Conservation (phyloP, 108 stramenopile species). For the Conticribra weissflogii region DNA sequence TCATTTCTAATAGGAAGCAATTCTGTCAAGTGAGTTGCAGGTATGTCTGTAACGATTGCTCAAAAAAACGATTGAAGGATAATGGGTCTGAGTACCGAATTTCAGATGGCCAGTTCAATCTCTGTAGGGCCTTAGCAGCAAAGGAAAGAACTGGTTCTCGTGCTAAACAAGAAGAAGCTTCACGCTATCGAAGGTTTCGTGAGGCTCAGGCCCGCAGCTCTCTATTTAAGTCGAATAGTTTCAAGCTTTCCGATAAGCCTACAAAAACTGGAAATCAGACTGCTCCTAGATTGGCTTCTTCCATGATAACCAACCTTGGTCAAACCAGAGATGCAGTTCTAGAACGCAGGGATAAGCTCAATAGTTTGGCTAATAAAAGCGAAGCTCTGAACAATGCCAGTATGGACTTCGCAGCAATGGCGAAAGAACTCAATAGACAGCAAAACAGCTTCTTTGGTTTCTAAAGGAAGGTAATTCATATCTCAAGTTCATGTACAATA, state of each 20-base stretch:
- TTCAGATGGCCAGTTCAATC: slow-evolving; percentile 80
- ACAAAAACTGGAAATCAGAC: slow-evolving; percentile 34
- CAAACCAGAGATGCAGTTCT: slow-evolving; percentile 72
- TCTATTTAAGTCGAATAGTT: slow-evolving; percentile 18
- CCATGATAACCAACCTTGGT: no score
- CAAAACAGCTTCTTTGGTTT: slow-evolving; percentile 56
- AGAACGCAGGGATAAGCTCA: slow-evolving; percentile 77
- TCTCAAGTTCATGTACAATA: no score
- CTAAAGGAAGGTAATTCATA: no score
- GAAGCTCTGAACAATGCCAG: slow-evolving; percentile 70
- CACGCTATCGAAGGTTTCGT: slow-evolving; percentile 9
- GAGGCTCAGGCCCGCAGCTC: slow-evolving; percentile 18
- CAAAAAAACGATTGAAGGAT: slow-evolving; percentile 61
- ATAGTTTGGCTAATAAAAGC: slow-evolving; percentile 75
- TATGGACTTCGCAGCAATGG: slow-evolving; percentile 84
- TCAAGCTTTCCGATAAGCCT: background rate
- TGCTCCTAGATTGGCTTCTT: no score
- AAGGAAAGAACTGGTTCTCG: slow-evolving; percentile 9
- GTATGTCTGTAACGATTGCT: slow-evolving; percentile 85
- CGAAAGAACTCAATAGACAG: slow-evolving; percentile 70
- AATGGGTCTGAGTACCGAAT: slow-evolving; percentile 65
- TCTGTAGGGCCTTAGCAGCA: slow-evolving; percentile 46
- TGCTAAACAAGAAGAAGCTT: slow-evolving; percentile 9
- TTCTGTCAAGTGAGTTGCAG: slow-evolving; percentile 66
- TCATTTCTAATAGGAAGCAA: slow-evolving; percentile 76